A percentile compares a stretch with the other conserved stretches of the same genome.
Conservation (phyloP, 2,329 filamentous ascomycete species). For the Ascocoryne sarcoides region DNA sequence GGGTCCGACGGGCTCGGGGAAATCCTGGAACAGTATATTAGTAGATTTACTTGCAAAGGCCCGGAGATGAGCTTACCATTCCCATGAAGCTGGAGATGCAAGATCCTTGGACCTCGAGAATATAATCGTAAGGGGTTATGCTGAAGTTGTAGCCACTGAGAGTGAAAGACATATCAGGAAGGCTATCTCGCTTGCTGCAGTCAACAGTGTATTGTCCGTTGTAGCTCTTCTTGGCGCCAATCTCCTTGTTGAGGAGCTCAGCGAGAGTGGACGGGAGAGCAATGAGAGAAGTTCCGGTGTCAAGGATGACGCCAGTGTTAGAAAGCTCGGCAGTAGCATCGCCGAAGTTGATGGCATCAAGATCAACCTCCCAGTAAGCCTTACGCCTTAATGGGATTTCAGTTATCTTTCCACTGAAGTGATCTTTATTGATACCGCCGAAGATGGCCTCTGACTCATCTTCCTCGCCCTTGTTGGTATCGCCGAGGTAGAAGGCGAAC, state of each 20-base stretch:
- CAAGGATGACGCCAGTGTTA: constrained; percentile 90
- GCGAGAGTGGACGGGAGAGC: constrained; percentile 85
- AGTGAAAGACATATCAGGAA: constrained; percentile 88
- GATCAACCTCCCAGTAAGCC: constrained; percentile 99
- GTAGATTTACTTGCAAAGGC: constrained; percentile 43
- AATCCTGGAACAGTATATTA: constrained; percentile 68
- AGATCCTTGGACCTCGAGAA: constrained; percentile 87
- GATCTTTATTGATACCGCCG: constrained; percentile 75
- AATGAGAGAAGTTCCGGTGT: constrained; percentile 97
- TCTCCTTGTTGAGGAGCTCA: constrained; percentile 94
- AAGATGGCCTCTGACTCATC: constrained; percentile 82
- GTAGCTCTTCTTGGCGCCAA: constrained; percentile 95
- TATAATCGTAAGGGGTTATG: constrained; percentile 84
- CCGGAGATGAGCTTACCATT: constrained; percentile 48
- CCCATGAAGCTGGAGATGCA: constrained; percentile 98
- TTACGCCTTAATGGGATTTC: constrained; percentile 94
- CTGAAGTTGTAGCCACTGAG: constrained; percentile 89
- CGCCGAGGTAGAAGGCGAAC: constrained; percentile 92
- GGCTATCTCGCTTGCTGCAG: constrained; percentile 69
- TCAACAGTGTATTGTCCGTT: constrained; percentile 96
- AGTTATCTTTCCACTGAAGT: constrained; percentile 77
- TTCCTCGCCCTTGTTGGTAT: constrained; percentile 55
- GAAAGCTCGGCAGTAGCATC: constrained; percentile 81
- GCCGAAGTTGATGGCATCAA: constrained; percentile 85
- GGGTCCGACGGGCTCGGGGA: constrained; percentile 76